These are phyloP conservation scores for Fusarium keratoplasticum DNA, from an alignment of 2,329 filamentous ascomycete genomes.

Conservation along the genomic window DNA sequence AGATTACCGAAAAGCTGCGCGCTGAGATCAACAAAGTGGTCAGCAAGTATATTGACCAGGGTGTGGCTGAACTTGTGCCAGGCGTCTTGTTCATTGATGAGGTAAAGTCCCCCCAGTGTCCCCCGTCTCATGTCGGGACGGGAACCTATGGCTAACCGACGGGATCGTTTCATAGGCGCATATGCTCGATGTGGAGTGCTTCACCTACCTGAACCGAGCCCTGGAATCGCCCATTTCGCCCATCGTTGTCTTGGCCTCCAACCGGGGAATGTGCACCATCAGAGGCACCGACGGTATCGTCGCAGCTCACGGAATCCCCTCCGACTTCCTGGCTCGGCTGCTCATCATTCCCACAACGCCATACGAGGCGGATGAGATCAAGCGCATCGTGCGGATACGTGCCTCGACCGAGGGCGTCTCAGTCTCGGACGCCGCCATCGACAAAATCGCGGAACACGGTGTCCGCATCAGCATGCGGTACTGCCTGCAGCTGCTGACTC, in stretches of 20 bases:
- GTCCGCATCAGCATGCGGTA: constrained; percentile 92
- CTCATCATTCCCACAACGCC: constrained; percentile 96
- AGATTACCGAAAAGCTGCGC: constrained; percentile 97
- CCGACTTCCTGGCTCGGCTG: constrained; percentile 91
- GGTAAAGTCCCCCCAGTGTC: constrained; percentile 61
- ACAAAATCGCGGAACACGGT: constrained; percentile 88
- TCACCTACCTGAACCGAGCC: constrained; percentile 98
- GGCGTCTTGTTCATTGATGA: constrained; percentile 99
- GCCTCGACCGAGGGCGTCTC: constrained; percentile 83
- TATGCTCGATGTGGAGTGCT: constrained; percentile 99
- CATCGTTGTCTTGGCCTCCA: constrained; percentile 97
- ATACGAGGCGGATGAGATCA: constrained; percentile 90
- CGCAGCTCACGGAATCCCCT: constrained; percentile 92
- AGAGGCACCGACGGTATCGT: constrained; percentile 85
- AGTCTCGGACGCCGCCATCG: constrained; percentile 84
- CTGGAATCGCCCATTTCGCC: constrained; percentile 94
- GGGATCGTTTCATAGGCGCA: constrained; percentile 74
- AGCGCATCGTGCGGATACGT: constrained; percentile 88
- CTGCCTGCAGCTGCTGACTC: constrained; percentile 90
- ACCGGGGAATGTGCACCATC: constrained; percentile 93
- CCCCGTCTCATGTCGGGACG: constrained; percentile 27
- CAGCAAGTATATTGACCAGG: constrained; percentile 98
- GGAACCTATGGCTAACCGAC: constrained; percentile 38
- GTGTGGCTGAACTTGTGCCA: constrained; percentile 96
- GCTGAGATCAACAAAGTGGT: constrained; percentile 99